Evolutionary conservation across 768 basidiomycete species (phyloP), one percentile per base, ranked within the genome.

Genomic region (Dentipellis fragilis): DNA sequence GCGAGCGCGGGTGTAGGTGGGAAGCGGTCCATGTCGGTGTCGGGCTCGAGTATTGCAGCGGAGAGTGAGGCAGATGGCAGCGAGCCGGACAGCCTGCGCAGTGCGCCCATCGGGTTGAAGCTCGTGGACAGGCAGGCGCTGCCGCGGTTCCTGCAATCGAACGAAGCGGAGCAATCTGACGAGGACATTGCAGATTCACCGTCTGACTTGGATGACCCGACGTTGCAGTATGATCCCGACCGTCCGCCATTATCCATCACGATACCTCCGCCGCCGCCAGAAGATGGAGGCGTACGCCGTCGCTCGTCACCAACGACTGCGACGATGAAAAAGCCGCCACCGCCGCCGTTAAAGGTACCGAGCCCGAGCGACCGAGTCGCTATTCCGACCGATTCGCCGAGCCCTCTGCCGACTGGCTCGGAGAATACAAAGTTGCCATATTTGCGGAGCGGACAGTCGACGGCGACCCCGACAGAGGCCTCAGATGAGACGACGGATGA

Each of bases 261-360:
- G 7, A 73, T 76, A 17, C 73, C 79, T 16, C 22, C 62, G 9
- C 70, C 73, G n/a, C 63, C 71, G 35, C 23, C 40, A 6, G 62
- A 59, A 54, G 16, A 14, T 49, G 48, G 22, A 14, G 48, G 48
- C 10, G 42, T 16, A 3, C 68, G 68, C 52, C 66, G 67, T 16
- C 68, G 63, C 40, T 75, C 73, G 4, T 73, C 75, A 38, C 64
- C 65, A 16, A 64, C 68, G n/a, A 66, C 65, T 36, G 60, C 62
- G 29, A 66, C 67, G 34, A 61, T 64, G 46, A 63, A 69, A 61
- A 79, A 75, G 61, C 74, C 78, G 49, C 62, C 78, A 35, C 85
- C 84, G 0, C 79, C 84, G 2, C 85, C 84, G 12, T 67, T 64
- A 62, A 72, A 57, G 3, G 14, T 49, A 67, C 75, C 57, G 69